Evolutionary conservation across 2,329 filamentous ascomycete species (phyloP).

Genomic region (Pseudogymnoascus sp.): DNA sequence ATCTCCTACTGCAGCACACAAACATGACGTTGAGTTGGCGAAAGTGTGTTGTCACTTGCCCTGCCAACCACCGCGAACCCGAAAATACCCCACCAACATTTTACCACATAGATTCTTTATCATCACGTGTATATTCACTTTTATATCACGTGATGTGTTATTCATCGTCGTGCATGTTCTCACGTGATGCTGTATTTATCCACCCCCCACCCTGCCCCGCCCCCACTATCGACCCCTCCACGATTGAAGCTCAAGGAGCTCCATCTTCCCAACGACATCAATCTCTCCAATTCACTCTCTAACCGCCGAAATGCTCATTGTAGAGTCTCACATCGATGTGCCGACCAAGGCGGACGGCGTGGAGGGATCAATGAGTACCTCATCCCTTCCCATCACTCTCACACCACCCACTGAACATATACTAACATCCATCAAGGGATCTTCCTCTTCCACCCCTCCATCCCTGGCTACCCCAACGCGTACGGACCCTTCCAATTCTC

Average conservation of each 20-base stretch:
- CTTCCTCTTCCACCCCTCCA: constrained; percentile 78
- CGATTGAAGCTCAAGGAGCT: background rate
- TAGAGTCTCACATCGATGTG: constrained; percentile 52
- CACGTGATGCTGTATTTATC: background rate
- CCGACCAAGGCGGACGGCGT: constrained; percentile 49
- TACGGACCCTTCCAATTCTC: constrained; percentile 34
- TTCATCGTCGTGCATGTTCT: background rate
- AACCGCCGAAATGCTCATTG: constrained; percentile 44
- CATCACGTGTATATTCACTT: background rate
- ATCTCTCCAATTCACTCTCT: background rate
- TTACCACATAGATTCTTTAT: background rate
- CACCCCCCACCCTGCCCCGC: background rate
- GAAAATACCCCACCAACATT: background rate
- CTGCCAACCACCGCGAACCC: background rate
- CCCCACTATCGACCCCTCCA: background rate
- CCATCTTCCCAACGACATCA: background rate
- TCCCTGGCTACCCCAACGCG: constrained; percentile 80
- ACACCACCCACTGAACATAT: constrained; percentile 9
- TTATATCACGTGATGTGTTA: background rate
- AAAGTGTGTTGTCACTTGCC: background rate
- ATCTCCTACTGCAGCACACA: background rate
- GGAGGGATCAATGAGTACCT: constrained; percentile 43
- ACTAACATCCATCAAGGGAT: constrained; percentile 50
- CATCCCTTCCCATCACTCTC: constrained; percentile 8
- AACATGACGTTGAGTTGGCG: background rate